phyloP scores from a whole-genome alignment of 2,329 filamentous ascomycete genomes.

The Penicillium rolfsii region DNA sequence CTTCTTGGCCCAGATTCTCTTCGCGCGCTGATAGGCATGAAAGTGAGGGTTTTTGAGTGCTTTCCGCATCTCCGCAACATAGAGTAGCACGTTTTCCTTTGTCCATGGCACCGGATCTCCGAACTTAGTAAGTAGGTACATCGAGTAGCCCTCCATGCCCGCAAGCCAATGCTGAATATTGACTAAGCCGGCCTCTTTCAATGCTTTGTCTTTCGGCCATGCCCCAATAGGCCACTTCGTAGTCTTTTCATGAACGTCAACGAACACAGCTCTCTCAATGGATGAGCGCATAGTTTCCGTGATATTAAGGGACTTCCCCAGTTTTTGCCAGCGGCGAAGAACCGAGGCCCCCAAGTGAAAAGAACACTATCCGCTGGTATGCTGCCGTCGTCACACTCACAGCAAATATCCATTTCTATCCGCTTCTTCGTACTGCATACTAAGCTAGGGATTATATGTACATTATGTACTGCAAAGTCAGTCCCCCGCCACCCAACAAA shows the following conservation, averaged over 20 bases:
- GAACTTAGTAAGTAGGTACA: constrained; percentile 34
- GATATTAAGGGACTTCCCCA: constrained; percentile 29
- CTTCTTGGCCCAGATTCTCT: constrained; percentile 7
- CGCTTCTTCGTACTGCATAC: too few species aligned
- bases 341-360: constrained; percentile 19
- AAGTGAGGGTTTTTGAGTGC: constrained; percentile 18
- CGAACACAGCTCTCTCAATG: constrained; percentile 38
- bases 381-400: constrained; percentile 23
- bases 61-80: constrained; percentile 19
- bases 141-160: constrained; percentile 36
- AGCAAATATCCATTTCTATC: constrained; percentile 19
- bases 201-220: constrained; percentile 35
- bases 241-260: constrained; percentile 36
- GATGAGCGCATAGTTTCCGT: constrained; percentile 28
- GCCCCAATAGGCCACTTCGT: constrained; percentile 37
- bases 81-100: constrained; percentile 17
- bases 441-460: too few species aligned
- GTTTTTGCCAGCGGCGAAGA: constrained; percentile 25
- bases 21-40: constrained; percentile 20
- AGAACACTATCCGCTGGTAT: constrained; percentile 21
- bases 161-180: constrained; percentile 32
- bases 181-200: constrained; percentile 47
- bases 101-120: constrained; percentile 21
- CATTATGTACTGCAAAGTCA: too few species aligned
- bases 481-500: too few species aligned